Evolutionary conservation across 345 rosid genomes (phyloP).

Genomic region (Linum trigynum): DNA sequence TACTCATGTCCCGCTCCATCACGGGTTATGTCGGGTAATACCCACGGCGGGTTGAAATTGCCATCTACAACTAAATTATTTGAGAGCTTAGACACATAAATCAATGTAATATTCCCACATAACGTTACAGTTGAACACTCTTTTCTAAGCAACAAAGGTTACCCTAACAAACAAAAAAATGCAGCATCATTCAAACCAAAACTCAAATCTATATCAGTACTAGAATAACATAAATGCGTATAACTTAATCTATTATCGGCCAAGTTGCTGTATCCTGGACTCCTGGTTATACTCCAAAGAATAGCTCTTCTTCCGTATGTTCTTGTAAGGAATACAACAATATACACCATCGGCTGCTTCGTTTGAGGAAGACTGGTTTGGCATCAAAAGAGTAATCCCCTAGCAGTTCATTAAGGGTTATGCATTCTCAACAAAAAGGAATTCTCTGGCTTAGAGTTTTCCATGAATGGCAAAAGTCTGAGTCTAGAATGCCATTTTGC

Average conservation of each 20-base stretch:
- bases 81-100: too few relatives aligned
- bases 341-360: conserved; percentile 7
- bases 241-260: not conserved
- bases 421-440: not conserved
- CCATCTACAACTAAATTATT: too few relatives aligned
- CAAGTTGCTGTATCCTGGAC: not conserved
- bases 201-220: too few relatives aligned
- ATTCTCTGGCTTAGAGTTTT: not conserved
- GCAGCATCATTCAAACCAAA: not conserved
- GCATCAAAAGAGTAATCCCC: not conserved
- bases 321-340: conserved; percentile 1
- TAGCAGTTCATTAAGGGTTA: not conserved
- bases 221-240: not conserved
- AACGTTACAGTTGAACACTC: not conserved
- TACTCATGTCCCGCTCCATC: too few relatives aligned
- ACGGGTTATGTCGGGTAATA: too few relatives aligned
- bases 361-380: not conserved
- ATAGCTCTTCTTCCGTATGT: conserved; percentile 8
- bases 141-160: too few relatives aligned
- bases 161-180: not conserved
- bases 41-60: too few relatives aligned
- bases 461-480: not conserved
- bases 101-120: too few relatives aligned
- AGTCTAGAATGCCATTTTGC: conserved; percentile 77
- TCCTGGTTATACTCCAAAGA: conserved; percentile 5